A percentile compares a stretch with the other conserved stretches of the same genome.
phyloP scores from a whole-genome alignment of 352 stramenopile species.

The Phytophthora fragariae region DNA sequence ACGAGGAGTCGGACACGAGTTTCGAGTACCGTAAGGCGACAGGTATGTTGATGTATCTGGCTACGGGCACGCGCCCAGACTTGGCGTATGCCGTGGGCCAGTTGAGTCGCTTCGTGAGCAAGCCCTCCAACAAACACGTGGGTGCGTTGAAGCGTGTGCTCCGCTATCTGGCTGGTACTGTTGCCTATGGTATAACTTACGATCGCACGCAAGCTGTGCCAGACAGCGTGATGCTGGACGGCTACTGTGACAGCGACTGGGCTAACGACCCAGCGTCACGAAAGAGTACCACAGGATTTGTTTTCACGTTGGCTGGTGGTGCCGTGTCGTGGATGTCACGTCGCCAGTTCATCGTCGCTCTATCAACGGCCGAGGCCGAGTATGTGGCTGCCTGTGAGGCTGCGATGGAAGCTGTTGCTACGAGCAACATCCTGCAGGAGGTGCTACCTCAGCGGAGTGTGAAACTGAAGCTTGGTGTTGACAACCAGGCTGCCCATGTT shows the following conservation, averaged over 20 bases:
- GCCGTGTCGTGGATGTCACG: not conserved
- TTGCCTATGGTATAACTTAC: not conserved
- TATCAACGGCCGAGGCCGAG: not conserved
- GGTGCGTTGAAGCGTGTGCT: not conserved
- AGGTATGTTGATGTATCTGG: not conserved
- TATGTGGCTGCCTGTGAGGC: not conserved
- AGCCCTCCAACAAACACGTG: not conserved
- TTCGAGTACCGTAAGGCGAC: not conserved
- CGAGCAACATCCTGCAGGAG: not conserved
- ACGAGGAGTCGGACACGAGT: not conserved
- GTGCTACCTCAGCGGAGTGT: not conserved
- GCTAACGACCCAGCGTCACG: not conserved
- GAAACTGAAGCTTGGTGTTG: too few relatives aligned
- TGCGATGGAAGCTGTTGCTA: not conserved
- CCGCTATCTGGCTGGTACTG: not conserved
- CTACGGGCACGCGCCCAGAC: not conserved
- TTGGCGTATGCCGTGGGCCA: not conserved
- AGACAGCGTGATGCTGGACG: not conserved
- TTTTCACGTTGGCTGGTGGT: not conserved
- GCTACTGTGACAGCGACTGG: not conserved
- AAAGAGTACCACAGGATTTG: not conserved
- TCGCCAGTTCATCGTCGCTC: not conserved
- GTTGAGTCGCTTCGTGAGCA: not conserved
- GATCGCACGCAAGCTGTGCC: not conserved
- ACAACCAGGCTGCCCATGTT: too few relatives aligned